A percentile compares a stretch with the other conserved stretches of the same genome.
phyloP scores from a whole-genome alignment of 495 filamentous ascomycete species.

The Xylaria acuta region DNA sequence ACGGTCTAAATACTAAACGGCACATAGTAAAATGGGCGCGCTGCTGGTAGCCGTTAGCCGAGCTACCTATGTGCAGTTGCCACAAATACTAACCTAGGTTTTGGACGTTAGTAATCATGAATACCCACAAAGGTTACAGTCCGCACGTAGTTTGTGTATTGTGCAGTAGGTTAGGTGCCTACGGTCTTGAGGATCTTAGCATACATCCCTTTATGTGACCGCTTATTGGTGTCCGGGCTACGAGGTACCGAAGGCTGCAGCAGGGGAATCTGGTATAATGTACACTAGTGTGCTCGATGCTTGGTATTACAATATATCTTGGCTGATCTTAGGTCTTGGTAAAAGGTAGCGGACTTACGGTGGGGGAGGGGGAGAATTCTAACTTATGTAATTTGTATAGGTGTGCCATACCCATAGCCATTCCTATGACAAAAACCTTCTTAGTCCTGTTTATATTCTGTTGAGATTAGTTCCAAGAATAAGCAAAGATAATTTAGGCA shows the following conservation, averaged over 20 bases:
- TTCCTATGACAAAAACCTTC: background rate
- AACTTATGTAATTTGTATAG: constrained; percentile 1
- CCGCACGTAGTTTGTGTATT: background rate
- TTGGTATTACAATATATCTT: background rate
- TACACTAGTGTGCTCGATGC: background rate
- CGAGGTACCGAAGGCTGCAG: background rate
- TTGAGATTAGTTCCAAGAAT: background rate
- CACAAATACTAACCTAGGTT: background rate
- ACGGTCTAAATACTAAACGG: background rate
- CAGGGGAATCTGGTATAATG: background rate
- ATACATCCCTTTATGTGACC: background rate
- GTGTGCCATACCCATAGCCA: background rate
- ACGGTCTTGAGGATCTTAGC: background rate
- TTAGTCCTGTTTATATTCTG: background rate
- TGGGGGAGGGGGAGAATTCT: constrained; percentile 5
- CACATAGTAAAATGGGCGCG: background rate
- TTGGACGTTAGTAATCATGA: background rate
- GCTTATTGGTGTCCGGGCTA: background rate
- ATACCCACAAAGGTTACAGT: background rate
- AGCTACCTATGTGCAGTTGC: background rate
- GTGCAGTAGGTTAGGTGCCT: background rate
- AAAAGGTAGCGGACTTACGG: background rate
- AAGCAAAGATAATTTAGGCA: background rate
- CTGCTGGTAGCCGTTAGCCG: background rate
- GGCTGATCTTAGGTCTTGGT: too few species aligned